Base-by-base conservation (phyloP, 1,139 yeast species). In the Nadsonia starkeyi-henricii region DNA sequence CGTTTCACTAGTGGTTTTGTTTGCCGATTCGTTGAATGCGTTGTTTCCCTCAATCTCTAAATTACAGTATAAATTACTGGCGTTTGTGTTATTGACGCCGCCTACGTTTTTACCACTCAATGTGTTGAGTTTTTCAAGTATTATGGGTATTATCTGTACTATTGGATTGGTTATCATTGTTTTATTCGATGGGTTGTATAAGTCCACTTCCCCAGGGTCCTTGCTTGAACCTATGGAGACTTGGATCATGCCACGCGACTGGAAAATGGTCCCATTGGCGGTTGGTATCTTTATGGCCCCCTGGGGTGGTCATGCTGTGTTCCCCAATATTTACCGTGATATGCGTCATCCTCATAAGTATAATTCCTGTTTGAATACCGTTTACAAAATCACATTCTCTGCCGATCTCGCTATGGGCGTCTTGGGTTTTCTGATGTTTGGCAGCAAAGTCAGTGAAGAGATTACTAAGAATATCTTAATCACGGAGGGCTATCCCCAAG, bases 301-400 rank as follows among this genome's bases (percentile, higher is more conserved):
- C 17, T 85, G 91, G 85, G 93, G 94, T 53, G 95, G 94, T 2
- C 94, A 85, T 62, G 88, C 93, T 1, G 85, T 85, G 20, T 83
- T 83, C 57, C 94, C 94, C 1, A 85, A 83, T 58, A 69, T 85
- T 47, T 81, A 79, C 62, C 72, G 81, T 45, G 95, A 85, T 62
- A 84, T 85, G 94, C 75, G 86, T 58, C 89, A 81, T 57, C 89
- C 91, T 1, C 62, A 65, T 13, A 74, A 71, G 52, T 79, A 75
- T 60, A 59, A 60, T 41, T 62, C 63, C 21, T 77, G 82, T 54
- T 67, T 80, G 56, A 70, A 69, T 49, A 65, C 73, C 19, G 72
- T 83, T 0, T 85, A 82, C 57, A 57, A 74, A 43, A 81, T 86
- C 54, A 82, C 95, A 0, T 74, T 81, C 51, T 48, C 77, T 1